Evolutionary conservation across 2,329 filamentous ascomycete species (phyloP).

Genomic region (Cladosporium sp.): DNA sequence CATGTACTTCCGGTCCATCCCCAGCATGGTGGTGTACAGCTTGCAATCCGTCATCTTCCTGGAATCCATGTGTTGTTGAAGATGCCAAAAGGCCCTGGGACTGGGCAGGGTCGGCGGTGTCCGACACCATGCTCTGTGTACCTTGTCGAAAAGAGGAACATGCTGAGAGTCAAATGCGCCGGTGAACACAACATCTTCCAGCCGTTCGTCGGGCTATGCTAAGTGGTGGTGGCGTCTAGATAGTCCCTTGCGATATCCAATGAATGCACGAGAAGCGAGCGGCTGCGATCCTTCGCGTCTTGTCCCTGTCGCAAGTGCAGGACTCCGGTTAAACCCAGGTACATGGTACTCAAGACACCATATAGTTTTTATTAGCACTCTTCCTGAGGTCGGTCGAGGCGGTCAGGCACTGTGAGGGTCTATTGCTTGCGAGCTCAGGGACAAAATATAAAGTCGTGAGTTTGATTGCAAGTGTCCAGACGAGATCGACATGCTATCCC

Average conservation of each 20-base stretch:
- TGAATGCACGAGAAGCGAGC: neutral
- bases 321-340: neutral
- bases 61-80: neutral
- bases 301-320: neutral
- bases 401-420: no score
- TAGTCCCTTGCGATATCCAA: neutral
- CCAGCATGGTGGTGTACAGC: neutral
- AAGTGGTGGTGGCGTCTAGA: neutral
- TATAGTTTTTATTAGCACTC: no score
- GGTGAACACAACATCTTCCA: neutral
- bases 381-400: no score
- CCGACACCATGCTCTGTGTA: neutral
- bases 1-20: neutral
- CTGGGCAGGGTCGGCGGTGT: neutral
- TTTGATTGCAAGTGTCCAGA: no score
- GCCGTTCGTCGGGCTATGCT: neutral
- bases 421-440: no score
- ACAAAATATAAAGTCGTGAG: no score
- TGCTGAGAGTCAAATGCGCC: neutral
- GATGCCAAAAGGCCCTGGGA: neutral
- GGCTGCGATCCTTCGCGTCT: slow-evolving; percentile 1
- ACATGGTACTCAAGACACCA: no score
- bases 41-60: neutral
- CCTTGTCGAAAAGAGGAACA: neutral
- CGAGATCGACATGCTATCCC: no score